phyloP scores from a whole-genome alignment of 179 eudicot species.

The Patellifolia procumbens region DNA sequence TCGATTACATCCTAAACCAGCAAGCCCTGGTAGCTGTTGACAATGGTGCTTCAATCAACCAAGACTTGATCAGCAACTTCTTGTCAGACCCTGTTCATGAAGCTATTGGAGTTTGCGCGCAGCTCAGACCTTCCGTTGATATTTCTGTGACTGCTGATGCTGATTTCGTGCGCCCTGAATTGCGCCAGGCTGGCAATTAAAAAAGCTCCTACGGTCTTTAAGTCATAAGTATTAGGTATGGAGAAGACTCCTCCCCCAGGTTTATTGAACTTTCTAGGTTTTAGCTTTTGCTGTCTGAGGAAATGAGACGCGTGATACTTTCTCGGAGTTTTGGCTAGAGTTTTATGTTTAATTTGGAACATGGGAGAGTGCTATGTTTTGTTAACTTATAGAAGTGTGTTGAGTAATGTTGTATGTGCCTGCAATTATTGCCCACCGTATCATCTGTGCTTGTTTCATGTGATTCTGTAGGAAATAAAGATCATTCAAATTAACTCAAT shows the following conservation, averaged over 20 bases:
- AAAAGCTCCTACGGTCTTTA: neutral
- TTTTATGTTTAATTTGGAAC: conserved; percentile 12
- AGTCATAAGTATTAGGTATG: conserved; percentile 15
- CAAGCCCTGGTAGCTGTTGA: conserved; percentile 91
- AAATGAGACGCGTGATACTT: neutral
- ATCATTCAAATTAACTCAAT: neutral
- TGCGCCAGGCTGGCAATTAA: conserved; percentile 62
- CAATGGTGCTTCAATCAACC: conserved; percentile 63
- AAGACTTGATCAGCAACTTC: conserved; percentile 90
- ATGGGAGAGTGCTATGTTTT: conserved; percentile 9
- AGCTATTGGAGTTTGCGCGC: conserved; percentile 87
- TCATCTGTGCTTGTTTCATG: neutral
- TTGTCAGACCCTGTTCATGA: conserved; percentile 82
- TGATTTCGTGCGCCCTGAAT: conserved; percentile 94
- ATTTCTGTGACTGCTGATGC: conserved; percentile 95
- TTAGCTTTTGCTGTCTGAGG: neutral
- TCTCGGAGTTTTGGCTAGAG: conserved; percentile 20
- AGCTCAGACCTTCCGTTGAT: conserved; percentile 91
- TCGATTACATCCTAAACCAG: conserved; percentile 84
- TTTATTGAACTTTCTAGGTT: neutral
- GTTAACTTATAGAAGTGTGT: neutral
- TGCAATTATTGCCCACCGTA: neutral
- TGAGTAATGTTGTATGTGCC: conserved; percentile 10
- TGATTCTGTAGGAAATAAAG: conserved; percentile 12
- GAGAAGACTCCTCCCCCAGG: conserved; percentile 4